Base-by-base conservation (phyloP, 352 stramenopile species). In the Phytophthora palmivora region DNA sequence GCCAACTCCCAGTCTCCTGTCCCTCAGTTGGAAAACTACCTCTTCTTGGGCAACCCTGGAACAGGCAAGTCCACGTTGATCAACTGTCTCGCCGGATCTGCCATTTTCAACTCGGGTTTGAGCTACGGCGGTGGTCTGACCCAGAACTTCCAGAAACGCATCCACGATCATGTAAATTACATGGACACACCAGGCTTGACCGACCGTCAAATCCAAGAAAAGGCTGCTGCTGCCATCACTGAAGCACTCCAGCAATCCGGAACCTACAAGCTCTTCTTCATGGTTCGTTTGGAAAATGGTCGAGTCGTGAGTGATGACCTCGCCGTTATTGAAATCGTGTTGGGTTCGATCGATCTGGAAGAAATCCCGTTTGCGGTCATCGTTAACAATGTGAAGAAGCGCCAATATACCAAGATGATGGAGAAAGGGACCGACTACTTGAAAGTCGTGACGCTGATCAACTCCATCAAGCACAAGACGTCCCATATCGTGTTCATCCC, bases 141-240 rank as follows among this genome's bases (percentile, higher is more conserved):
- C 45, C 19, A 41, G 16, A n/a, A 26, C 4, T 52, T 52, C 16
- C 28, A 41, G 16, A 32, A 18, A 32, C 18, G 19, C 30, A 33
- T 21, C 6, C 18, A 52, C 19, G 28, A 32, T 10, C 41, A 52
- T 52, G 45, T 52, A 12, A 28, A 32, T 12, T 52, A 42, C 28
- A 70, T 74, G 65, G 59, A 74, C 22, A 74, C 65, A 0, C 65
- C 65, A 0, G 58, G 51, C 2, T 44, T 70, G 10, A 53, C 65
- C 8, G 49, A 57, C 26, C 49, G 49, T 4, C 18, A 30, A 15
- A 52, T 52, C 10, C 45, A 52, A 52, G 30, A 52, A 6, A 30
- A 7, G 2, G 41, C 51, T 2, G 49, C 49, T 6, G 41, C 41
- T 46, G 57, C 46, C 39, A 67, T 72, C 57, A 72, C 57, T 0